Evolutionary conservation across 208 protist genomes (phyloP), one percentile per base, ranked within the genome.

Genomic region (Porcisia hertigi): DNA sequence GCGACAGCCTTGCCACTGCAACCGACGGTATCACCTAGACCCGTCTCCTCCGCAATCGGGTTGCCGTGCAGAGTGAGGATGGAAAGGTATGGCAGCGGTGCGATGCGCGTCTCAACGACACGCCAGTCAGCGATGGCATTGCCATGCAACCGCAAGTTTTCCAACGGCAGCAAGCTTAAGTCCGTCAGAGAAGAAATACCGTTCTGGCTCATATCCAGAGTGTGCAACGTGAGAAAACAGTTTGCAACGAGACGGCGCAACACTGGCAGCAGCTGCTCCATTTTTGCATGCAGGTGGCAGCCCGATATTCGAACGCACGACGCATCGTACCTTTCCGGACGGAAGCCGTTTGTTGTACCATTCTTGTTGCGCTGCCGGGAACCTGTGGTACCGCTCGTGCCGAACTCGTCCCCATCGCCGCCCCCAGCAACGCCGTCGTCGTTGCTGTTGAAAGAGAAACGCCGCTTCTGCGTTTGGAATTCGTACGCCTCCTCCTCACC

Each of bases 401-500:
- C 76, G 69, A 71, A 72, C 20, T 71, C 63, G 4, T 75, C 70
- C 6, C 11, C 70, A 4, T 66, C 69, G 12, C 39, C 64, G n/a
- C 75, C 74, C 1, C 65, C 64, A 23, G 30, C 41, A 6, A 52
- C 73, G 57, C 66, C 55, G 11, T 66, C 57, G 70, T 43, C 47
- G 1, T 65, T 53, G 43, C 23, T 55, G 41, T 92, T 63, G 62
- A 90, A 83, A 16, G 75, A 81, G 60, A 85, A 87, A 30, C 88
- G 82, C 23, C 87, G 67, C 47, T 76, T 76, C 14, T 81, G 58
- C 43, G 73, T 81, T 23, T 89, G 83, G 81, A 97, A 93, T 81
- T 97, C 93, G 80, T 97, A 97, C 34, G 91, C 93, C 82, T 97
- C 89, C 83, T 97, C 93, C 67, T 97, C 93, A 16, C 93, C 93